Conservation (phyloP, 148 eudicot species). For the Nepenthes gracilis region DNA sequence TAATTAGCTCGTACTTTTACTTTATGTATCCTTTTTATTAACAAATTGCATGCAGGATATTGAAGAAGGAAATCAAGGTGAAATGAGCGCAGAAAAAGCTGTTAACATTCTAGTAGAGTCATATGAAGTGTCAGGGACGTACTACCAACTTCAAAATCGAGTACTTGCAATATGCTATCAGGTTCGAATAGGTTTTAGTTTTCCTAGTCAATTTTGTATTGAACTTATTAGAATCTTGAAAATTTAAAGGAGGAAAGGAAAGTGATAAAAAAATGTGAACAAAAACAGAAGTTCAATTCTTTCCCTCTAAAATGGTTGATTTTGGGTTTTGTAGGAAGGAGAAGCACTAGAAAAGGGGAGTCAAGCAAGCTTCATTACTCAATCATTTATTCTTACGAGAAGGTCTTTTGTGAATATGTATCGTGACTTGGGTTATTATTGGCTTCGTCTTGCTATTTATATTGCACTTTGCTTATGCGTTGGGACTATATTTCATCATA, state of each 20-base stretch:
- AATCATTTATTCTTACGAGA: conserved; percentile 31
- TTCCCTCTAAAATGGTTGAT: too few relatives aligned
- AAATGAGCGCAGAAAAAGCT: conserved; percentile 19
- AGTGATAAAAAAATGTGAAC: too few relatives aligned
- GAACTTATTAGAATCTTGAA: too few relatives aligned
- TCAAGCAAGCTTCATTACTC: conserved; percentile 26
- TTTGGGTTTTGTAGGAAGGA: conserved; percentile 14
- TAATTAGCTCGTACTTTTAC: too few relatives aligned
- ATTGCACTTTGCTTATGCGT: conserved; percentile 6
- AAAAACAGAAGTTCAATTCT: too few relatives aligned
- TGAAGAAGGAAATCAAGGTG: conserved; percentile 19
- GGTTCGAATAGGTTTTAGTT: conserved; percentile 5
- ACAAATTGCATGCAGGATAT: conserved; percentile 19
- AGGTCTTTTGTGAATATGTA: conserved; percentile 58
- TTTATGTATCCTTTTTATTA: neutral
- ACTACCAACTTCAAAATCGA: conserved; percentile 17
- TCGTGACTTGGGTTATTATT: conserved; percentile 48
- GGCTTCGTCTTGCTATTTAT: conserved; percentile 13
- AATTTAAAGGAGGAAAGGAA: too few relatives aligned
- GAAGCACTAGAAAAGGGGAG: conserved; percentile 14
- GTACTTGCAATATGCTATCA: conserved; percentile 19
- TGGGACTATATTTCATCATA: conserved; percentile 35
- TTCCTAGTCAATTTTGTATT: too few relatives aligned
- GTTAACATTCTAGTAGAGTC: conserved; percentile 24
- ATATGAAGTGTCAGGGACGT: conserved; percentile 27